Percentiles rank a stretch among this genome's conserved stretches.
These are phyloP conservation scores for Plectranthus barbatus DNA, from an alignment of 257 asterid species.

Conservation along the genomic window DNA sequence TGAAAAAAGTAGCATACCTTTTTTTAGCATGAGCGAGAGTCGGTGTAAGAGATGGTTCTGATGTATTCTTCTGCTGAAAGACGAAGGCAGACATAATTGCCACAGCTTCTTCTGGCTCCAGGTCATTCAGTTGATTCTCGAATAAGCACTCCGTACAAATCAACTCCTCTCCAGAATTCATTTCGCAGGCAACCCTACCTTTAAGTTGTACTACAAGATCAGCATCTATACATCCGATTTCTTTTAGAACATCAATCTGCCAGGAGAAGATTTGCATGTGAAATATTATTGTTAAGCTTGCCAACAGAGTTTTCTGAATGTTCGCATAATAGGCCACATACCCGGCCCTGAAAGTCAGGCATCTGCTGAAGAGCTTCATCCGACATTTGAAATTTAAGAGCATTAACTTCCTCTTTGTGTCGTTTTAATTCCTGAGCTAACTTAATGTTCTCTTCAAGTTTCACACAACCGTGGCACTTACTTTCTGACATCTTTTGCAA, in stretches of 20 bases:
- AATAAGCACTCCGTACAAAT: constrained; percentile 95
- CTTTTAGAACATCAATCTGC: constrained; percentile 94
- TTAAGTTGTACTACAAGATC: constrained; percentile 95
- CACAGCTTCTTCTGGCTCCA: constrained; percentile 98
- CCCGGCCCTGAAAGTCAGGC: constrained; percentile 99
- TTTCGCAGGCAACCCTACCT: constrained; percentile 99
- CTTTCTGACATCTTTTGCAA: constrained; percentile 81
- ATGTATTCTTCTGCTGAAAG: constrained; percentile 86
- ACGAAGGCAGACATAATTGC: constrained; percentile 98
- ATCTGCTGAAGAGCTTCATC: constrained; percentile 97
- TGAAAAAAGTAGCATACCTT: constrained; percentile 37
- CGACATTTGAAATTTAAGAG: constrained; percentile 80
- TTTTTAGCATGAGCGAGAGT: constrained; percentile 68
- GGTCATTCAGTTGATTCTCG: constrained; percentile 88
- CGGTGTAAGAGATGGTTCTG: constrained; percentile 86
- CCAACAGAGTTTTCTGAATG: neutral
- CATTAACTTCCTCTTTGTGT: constrained; percentile 66
- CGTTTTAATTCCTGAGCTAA: constrained; percentile 62
- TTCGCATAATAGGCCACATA: constrained; percentile 28
- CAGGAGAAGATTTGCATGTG: constrained; percentile 18
- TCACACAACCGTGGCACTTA: constrained; percentile 88
- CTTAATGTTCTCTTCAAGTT: constrained; percentile 72
- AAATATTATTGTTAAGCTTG: constrained; percentile 13
- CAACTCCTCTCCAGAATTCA: constrained; percentile 99
- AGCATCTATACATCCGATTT: constrained; percentile 79